Evolutionary conservation across 345 rosid genomes (phyloP).

Genomic region (Angophora floribunda): DNA sequence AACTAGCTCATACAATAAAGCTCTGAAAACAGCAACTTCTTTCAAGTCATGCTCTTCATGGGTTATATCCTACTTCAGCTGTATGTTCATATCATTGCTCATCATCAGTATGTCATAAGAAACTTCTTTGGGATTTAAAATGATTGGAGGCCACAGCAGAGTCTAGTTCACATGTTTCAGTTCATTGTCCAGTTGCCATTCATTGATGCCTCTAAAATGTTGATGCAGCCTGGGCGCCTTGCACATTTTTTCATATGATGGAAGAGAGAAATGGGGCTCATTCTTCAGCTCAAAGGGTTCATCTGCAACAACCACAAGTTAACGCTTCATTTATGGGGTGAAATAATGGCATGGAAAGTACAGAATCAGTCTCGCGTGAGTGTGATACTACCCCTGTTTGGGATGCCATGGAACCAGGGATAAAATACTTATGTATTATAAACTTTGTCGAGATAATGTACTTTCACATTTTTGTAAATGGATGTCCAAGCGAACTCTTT

Average conservation of each 20-base stretch:
- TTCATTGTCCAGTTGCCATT: too few species aligned
- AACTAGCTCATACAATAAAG: neutral
- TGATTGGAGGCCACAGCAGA: neutral
- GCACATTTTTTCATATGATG: conserved; percentile 27
- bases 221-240: conserved; percentile 44
- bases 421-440: neutral
- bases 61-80: neutral
- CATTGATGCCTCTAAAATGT: neutral
- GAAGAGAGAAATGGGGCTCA: conserved; percentile 13
- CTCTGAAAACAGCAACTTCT: neutral
- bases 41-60: neutral
- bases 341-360: neutral
- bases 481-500: neutral
- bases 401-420: neutral
- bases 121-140: neutral
- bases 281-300: neutral
- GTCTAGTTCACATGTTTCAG: neutral
- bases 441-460: neutral
- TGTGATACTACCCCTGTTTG: neutral
- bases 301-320: neutral
- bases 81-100: neutral
- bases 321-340: neutral
- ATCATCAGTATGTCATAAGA: neutral
- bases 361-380: neutral
- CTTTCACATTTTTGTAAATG: neutral